Evolutionary conservation across 345 rosid genomes (phyloP).

Genomic region (Populus euphratica): DNA sequence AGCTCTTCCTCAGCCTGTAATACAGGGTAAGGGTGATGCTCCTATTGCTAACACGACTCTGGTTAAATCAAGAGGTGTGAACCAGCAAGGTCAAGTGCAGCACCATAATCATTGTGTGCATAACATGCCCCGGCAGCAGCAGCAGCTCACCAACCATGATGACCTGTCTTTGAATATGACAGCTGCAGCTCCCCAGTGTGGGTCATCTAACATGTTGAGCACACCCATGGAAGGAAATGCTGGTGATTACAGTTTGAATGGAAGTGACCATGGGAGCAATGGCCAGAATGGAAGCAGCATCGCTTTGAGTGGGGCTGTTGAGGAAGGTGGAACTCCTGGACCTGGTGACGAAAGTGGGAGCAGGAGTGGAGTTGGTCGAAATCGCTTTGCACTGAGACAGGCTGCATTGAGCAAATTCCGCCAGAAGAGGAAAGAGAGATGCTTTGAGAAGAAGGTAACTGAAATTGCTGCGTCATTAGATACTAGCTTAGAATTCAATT

Average conservation of each 20-base stretch:
- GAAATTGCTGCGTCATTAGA: neutral
- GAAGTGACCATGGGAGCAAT: slow-evolving; percentile 47
- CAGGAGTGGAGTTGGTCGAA: slow-evolving; percentile 21
- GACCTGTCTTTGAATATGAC: slow-evolving; percentile 18
- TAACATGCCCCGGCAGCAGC: slow-evolving; percentile 19
- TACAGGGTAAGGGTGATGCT: slow-evolving; percentile 26
- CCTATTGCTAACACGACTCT: slow-evolving; percentile 4
- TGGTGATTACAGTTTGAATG: slow-evolving; percentile 33
- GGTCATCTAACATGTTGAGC: slow-evolving; percentile 31
- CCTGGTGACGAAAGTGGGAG: slow-evolving; percentile 23
- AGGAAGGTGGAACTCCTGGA: slow-evolving; percentile 7
- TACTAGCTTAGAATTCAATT: neutral
- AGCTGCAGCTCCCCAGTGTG: slow-evolving; percentile 28
- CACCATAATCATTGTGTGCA: slow-evolving; percentile 33
- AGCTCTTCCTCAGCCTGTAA: slow-evolving; percentile 17
- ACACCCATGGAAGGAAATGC: slow-evolving; percentile 19
- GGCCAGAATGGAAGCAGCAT: slow-evolving; percentile 36
- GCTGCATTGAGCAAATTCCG: slow-evolving; percentile 59
- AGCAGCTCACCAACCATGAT: slow-evolving; percentile 19
- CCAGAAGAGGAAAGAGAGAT: slow-evolving; percentile 57
- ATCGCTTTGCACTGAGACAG: slow-evolving; percentile 39
- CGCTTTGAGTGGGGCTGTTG: slow-evolving; percentile 23
- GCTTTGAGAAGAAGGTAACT: slow-evolving; percentile 56
- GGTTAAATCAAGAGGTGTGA: slow-evolving; percentile 20
- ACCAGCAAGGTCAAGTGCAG: slow-evolving; percentile 36